phyloP scores from a whole-genome alignment of 352 stramenopile genomes.

The Phytophthora constricta region DNA sequence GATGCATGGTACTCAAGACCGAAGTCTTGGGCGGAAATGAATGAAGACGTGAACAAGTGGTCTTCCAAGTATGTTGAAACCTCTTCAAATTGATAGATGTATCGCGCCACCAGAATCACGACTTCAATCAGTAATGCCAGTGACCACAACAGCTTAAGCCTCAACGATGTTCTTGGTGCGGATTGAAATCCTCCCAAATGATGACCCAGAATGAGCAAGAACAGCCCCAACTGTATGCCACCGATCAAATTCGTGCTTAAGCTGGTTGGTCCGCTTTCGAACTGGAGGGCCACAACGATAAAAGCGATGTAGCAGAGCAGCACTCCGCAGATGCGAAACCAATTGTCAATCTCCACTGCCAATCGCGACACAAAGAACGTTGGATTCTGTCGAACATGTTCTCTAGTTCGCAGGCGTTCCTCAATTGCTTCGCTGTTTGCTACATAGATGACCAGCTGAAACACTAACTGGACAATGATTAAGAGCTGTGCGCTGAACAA shows the following conservation, averaged over 20 bases:
- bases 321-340: slow-evolving; percentile 69
- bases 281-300: slow-evolving; percentile 71
- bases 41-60: slow-evolving; percentile 73
- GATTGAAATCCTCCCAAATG: slow-evolving; percentile 74
- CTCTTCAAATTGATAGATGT: slow-evolving; percentile 84
- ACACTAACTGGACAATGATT: slow-evolving; percentile 86
- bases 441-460: slow-evolving; percentile 88
- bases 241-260: slow-evolving; percentile 77
- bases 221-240: slow-evolving; percentile 59
- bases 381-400: slow-evolving; percentile 72
- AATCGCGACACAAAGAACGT: slow-evolving; percentile 79
- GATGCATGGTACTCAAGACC: slow-evolving; percentile 74
- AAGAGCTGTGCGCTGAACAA: slow-evolving; percentile 84
- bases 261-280: slow-evolving; percentile 53
- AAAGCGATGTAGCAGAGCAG: slow-evolving; percentile 78
- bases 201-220: slow-evolving; percentile 71
- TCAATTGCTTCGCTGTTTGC: slow-evolving; percentile 73
- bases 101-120: slow-evolving; percentile 69
- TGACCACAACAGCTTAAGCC: slow-evolving; percentile 79
- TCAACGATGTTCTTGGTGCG: slow-evolving; percentile 70
- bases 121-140: slow-evolving; percentile 78
- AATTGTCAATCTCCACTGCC: slow-evolving; percentile 78
- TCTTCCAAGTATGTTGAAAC: slow-evolving; percentile 69
- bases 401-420: slow-evolving; percentile 64
- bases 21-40: slow-evolving; percentile 77